phyloP scores from a whole-genome alignment of 495 filamentous ascomycete species.

The Aspergillus biplanus region DNA sequence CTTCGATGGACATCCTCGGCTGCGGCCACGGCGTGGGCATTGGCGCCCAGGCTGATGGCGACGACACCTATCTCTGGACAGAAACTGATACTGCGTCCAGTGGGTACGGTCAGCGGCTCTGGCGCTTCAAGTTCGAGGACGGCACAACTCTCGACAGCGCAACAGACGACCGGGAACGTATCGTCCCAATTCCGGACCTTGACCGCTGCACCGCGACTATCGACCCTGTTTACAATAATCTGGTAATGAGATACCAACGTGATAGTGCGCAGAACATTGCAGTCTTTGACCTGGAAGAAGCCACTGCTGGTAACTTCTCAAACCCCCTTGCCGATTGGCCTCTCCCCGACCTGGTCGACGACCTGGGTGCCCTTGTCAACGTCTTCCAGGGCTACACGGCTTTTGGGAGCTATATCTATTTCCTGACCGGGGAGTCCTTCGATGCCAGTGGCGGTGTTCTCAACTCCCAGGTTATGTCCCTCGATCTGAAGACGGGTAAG shows the following conservation, averaged over 20 bases:
- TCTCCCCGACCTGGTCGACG: constrained; percentile 1
- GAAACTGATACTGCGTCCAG: constrained; percentile 27
- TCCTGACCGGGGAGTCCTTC: constrained; percentile 23
- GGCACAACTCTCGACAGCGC: constrained; percentile 18
- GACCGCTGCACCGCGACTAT: constrained; percentile 20
- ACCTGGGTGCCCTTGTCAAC: background rate
- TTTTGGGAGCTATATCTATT: constrained; percentile 23
- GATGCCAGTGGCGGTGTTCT: constrained; percentile 37
- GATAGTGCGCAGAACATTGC: constrained; percentile 18
- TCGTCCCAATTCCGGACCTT: background rate
- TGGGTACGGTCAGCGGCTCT: constrained; percentile 26
- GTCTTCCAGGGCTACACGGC: constrained; percentile 24
- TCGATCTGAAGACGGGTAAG: constrained; percentile 34
- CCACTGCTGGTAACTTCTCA: constrained; percentile 22
- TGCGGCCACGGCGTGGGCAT: constrained; percentile 29
- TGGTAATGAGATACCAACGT: constrained; percentile 21
- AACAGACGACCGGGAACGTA: constrained; percentile 11
- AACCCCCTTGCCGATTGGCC: constrained; percentile 20
- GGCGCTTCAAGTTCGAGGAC: constrained; percentile 25
- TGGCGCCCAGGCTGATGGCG: constrained; percentile 22
- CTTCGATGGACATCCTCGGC: constrained; percentile 23
- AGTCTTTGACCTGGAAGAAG: constrained; percentile 22
- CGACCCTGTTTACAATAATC: constrained; percentile 23
- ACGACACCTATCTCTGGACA: constrained; percentile 25
- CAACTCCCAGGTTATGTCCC: constrained; percentile 46